A percentile compares a stretch with the other conserved stretches of the same genome.
These are phyloP conservation scores for Calonectria naviculata DNA, from an alignment of 2,329 filamentous ascomycete genomes.

Conservation along the genomic window DNA sequence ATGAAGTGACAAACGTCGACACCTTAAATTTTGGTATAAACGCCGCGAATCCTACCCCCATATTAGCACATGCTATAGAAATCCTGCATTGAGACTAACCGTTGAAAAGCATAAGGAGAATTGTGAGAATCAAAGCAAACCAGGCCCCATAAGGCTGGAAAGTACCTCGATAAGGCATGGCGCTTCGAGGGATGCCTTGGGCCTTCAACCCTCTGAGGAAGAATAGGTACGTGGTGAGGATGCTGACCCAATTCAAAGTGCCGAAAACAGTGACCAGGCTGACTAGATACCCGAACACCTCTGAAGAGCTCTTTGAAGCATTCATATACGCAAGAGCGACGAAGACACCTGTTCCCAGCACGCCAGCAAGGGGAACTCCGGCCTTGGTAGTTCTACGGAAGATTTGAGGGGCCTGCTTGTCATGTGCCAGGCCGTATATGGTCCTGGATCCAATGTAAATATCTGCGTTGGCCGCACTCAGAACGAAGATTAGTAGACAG, in stretches of 20 bases:
- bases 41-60: background rate
- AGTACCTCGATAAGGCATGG: background rate
- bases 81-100: background rate
- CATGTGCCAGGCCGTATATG: slow-evolving; percentile 77
- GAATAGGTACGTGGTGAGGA: slow-evolving; percentile 10
- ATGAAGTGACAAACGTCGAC: slow-evolving; percentile 1
- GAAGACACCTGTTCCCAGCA: slow-evolving; percentile 69
- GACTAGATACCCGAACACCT: slow-evolving; percentile 18
- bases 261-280: slow-evolving; percentile 23
- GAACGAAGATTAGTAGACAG: slow-evolving; percentile 80
- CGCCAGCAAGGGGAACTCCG: slow-evolving; percentile 76
- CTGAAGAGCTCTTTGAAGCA: slow-evolving; percentile 5
- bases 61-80: background rate
- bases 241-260: slow-evolving; percentile 15
- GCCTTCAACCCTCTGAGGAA: background rate
- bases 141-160: slow-evolving; percentile 3
- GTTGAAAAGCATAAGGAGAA: slow-evolving; percentile 8
- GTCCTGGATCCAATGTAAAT: slow-evolving; percentile 82
- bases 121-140: background rate
- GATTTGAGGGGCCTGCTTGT: slow-evolving; percentile 77
- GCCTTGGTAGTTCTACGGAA: slow-evolving; percentile 76
- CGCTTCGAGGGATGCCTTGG: background rate
- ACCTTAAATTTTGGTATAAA: slow-evolving; percentile 4
- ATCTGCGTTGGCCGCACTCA: slow-evolving; percentile 81
- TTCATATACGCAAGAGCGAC: slow-evolving; percentile 76